phyloP scores from a whole-genome alignment of 371 early-diverging fungal species.

The Mucor plumbeus region DNA sequence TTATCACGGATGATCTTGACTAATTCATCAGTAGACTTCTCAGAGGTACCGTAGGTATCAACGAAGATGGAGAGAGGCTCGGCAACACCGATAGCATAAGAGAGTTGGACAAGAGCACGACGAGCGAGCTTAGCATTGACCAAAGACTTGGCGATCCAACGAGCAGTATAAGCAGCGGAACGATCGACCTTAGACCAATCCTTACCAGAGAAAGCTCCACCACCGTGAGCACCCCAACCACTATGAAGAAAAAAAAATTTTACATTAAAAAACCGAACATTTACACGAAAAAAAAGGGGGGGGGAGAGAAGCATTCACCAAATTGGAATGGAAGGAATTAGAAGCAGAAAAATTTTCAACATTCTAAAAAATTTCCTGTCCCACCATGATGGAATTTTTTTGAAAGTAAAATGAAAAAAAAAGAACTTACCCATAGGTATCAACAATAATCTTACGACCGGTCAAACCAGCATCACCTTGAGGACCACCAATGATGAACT shows the following conservation, averaged over 20 bases:
- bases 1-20: slow-evolving; percentile 94
- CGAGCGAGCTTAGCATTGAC: slow-evolving; percentile 95
- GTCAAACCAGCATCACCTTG: slow-evolving; percentile 99
- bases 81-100: slow-evolving; percentile 99
- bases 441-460: slow-evolving; percentile 99
- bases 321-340: neutral
- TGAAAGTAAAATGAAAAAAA: neutral
- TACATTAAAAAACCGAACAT: slow-evolving; percentile 27
- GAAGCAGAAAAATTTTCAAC: slow-evolving; percentile 13
- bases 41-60: slow-evolving; percentile 97
- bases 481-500: slow-evolving; percentile 99
- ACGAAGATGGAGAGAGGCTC: slow-evolving; percentile 98
- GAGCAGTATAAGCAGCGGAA: slow-evolving; percentile 99
- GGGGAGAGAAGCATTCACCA: too few relatives aligned
- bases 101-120: slow-evolving; percentile 96
- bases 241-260: slow-evolving; percentile 58
- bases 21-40: slow-evolving; percentile 88
- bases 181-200: slow-evolving; percentile 99
- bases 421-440: slow-evolving; percentile 67
- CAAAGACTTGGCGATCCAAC: slow-evolving; percentile 98
- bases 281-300: neutral
- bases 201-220: slow-evolving; percentile 99
- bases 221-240: slow-evolving; percentile 99
- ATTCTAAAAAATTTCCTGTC: slow-evolving; percentile 9
- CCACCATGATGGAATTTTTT: neutral